Percentiles rank a stretch among this genome's conserved stretches.
phyloP scores from a whole-genome alignment of 495 filamentous ascomycete genomes.

The Astrothelium macrocarpum region DNA sequence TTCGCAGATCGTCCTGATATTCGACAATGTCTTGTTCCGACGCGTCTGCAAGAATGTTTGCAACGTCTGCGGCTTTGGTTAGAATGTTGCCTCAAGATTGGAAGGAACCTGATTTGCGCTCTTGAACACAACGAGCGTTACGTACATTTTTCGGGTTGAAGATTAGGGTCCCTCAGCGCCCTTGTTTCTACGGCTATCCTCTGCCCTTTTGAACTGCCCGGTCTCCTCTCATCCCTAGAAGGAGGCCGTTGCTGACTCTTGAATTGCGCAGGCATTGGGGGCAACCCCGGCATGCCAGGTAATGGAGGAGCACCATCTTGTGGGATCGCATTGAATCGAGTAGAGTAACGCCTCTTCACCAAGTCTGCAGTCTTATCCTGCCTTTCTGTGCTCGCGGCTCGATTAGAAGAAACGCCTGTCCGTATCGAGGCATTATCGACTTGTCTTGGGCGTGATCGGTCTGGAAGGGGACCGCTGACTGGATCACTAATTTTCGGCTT shows the following conservation, averaged over 20 bases:
- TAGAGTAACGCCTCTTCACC: slow-evolving; percentile 89
- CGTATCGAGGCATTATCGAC: background rate
- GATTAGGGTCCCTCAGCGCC: slow-evolving; percentile 67
- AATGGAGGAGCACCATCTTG: slow-evolving; percentile 57
- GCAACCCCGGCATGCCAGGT: slow-evolving; percentile 54
- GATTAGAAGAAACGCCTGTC: background rate
- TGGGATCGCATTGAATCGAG: slow-evolving; percentile 70
- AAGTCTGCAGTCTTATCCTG: slow-evolving; percentile 67
- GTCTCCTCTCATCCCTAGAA: slow-evolving; percentile 32
- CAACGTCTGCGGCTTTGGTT: slow-evolving; percentile 48
- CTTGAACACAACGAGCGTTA: background rate
- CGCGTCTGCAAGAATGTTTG: slow-evolving; percentile 72
- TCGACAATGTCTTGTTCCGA: slow-evolving; percentile 88
- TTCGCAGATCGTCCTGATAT: slow-evolving; percentile 65
- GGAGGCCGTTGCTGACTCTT: slow-evolving; percentile 19
- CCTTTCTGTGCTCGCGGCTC: slow-evolving; percentile 9
- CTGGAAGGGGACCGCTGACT: background rate
- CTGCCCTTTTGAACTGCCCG: slow-evolving; percentile 34
- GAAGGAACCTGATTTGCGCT: background rate
- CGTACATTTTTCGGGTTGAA: slow-evolving; percentile 52
- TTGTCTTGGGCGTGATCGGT: slow-evolving; percentile 8
- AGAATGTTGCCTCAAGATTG: background rate
- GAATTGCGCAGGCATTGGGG: slow-evolving; percentile 44
- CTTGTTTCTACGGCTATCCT: slow-evolving; percentile 54
- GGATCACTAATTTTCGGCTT: slow-evolving; percentile 5